Base-by-base conservation (phyloP, 352 stramenopile genomes). In the Poterioochromonas sp. region DNA sequence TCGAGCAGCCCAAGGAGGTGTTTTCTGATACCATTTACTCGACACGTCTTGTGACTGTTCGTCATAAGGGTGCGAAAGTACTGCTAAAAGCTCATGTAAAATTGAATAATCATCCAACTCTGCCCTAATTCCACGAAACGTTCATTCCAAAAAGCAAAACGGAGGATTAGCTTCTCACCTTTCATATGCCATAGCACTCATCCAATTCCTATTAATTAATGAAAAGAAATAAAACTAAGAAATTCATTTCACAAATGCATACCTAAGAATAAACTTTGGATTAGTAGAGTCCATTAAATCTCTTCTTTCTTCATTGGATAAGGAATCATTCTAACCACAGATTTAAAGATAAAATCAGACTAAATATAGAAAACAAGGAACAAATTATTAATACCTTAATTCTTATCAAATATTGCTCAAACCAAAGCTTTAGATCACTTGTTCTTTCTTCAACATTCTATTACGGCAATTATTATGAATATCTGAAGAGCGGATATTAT, bases 241-340 rank as follows among this genome's bases (percentile, higher is more conserved):
- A 44, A 8, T 49, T 3, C 5, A 44, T 43, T 44, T 8, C 26
- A 71, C 62, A 71, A 71, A 65, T 32, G 26, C 54, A 29, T 71
- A 71, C 62, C 62, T 51, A 22, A 74, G n/a, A 3, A 74, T n/a
- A 54, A 32, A 74, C n/a, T 74, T 74, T 34, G 65, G 65, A 54
- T 74, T 74, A 18, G 29, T 34, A 35, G 18, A 39, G 53, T 74
- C 12, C 40, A 58, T 53, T n/a, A 74, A 26, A 20, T 51, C 0
- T 39, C 15, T 8, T n/a, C 65, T 3, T 34, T 58, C 65, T 54
- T 58, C 20, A 29, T 8, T 8, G 11, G 39, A 32, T 39, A 34
- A 34, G 11, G 34, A 29, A 58, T 58, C 43, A 40, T 39, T n/a
- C 65, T 74, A 54, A 18, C n/a, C n/a, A n/a, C n/a, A 44, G 47